Percentiles rank a stretch among this genome's conserved stretches.
phyloP scores from a whole-genome alignment of 1,284 basidiomycete species.

The Moesziomyces parantarcticus region DNA sequence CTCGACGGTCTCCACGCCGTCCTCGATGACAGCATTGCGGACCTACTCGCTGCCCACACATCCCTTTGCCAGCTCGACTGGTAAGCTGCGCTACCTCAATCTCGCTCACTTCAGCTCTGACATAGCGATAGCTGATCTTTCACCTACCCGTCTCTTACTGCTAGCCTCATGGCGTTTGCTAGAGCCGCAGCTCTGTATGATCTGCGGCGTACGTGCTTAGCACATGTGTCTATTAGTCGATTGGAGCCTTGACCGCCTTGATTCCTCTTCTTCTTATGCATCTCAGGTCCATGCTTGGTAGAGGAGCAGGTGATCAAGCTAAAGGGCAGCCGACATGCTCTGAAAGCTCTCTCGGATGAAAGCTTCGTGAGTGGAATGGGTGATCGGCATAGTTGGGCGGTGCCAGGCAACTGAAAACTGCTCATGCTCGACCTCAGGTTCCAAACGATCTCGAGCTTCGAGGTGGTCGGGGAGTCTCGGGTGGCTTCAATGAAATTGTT shows the following conservation, averaged over 20 bases:
- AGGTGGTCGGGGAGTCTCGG: slow-evolving; percentile 20
- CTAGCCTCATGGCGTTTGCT: slow-evolving; percentile 39
- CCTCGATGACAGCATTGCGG: slow-evolving; percentile 19
- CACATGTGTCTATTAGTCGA: too few species aligned
- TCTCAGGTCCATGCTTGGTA: slow-evolving; percentile 15
- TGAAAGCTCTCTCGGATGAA: slow-evolving; percentile 41
- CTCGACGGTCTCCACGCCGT: slow-evolving; percentile 24
- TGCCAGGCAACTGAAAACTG: neutral
- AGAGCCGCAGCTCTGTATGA: slow-evolving; percentile 32
- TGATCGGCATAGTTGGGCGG: too few species aligned
- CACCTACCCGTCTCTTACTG: neutral
- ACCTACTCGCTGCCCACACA: slow-evolving; percentile 14
- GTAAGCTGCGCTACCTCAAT: slow-evolving; percentile 5
- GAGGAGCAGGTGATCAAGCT: slow-evolving; percentile 29
- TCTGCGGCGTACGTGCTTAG: slow-evolving; percentile 17
- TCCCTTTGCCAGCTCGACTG: slow-evolving; percentile 42
- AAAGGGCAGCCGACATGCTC: slow-evolving; percentile 36
- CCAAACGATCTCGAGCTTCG: slow-evolving; percentile 42
- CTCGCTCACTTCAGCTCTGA: neutral
- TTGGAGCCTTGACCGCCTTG: too few species aligned
- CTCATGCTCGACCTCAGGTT: slow-evolving; percentile 15
- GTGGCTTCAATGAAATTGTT: neutral
- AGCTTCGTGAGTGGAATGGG: slow-evolving; percentile 25
- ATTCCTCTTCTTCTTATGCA: neutral
- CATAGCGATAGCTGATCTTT: neutral